phyloP scores from a whole-genome alignment of 805 yeast genomes.

The Blastobotrys robertii region DNA sequence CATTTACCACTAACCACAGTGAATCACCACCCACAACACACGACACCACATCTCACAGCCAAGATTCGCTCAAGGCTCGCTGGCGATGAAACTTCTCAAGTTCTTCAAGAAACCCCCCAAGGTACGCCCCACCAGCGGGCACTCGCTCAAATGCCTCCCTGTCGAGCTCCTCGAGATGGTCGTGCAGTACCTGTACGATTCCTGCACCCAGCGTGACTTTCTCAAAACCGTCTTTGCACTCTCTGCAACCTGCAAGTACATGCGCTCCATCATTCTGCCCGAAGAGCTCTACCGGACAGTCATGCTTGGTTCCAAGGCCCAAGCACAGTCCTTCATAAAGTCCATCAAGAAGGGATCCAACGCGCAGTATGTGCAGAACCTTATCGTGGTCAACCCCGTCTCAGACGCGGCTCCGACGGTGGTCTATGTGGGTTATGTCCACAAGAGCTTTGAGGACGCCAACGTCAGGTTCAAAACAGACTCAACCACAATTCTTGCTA shows the following conservation, averaged over 20 bases:
- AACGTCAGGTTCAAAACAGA: slow-evolving; percentile 2
- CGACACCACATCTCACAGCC: too few relatives aligned
- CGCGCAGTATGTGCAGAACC: slow-evolving; percentile 1
- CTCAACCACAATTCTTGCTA: slow-evolving; percentile 7
- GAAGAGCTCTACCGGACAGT: slow-evolving; percentile 6
- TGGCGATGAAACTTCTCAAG: too few relatives aligned
- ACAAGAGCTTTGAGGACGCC: too few relatives aligned
- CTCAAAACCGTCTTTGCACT: slow-evolving; percentile 3
- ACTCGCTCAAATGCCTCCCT: slow-evolving; percentile 1
- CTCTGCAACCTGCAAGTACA: slow-evolving; percentile 3
- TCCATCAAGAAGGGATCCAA: slow-evolving; percentile 2
- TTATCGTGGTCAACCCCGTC: slow-evolving; percentile 1
- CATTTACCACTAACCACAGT: too few relatives aligned
- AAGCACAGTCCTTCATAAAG: slow-evolving; percentile 8
- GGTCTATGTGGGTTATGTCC: too few relatives aligned
- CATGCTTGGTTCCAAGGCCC: slow-evolving; percentile 4
- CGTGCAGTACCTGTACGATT: slow-evolving; percentile 1
- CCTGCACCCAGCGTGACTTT: not conserved
- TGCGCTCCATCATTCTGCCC: slow-evolving; percentile 1
- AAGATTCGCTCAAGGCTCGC: too few relatives aligned
- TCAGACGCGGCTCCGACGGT: not conserved
- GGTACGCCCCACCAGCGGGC: too few relatives aligned
- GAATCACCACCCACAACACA: too few relatives aligned
- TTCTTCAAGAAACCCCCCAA: too few relatives aligned
- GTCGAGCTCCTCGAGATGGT: slow-evolving; percentile 6